Percentiles rank a stretch among this genome's conserved stretches.
Evolutionary conservation across 352 stramenopile species (phyloP).

Genomic region (Phytophthora constricta): DNA sequence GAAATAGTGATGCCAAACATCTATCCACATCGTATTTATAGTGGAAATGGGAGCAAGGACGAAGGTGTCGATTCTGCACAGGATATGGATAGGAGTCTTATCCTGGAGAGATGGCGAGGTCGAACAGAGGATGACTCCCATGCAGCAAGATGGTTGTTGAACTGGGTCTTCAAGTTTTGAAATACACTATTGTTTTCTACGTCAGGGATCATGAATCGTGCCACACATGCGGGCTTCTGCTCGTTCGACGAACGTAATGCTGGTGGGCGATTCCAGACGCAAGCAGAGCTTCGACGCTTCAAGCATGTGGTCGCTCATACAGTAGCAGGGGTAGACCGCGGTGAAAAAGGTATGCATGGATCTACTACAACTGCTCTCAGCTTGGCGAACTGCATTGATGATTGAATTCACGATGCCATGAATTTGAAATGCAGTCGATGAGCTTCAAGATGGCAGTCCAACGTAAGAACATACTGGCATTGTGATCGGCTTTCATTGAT

Average conservation of each 20-base stretch:
- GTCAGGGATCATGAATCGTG: slow-evolving; percentile 52
- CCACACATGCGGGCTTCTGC: slow-evolving; percentile 72
- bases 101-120: slow-evolving; percentile 1
- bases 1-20: background rate
- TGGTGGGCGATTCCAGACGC: slow-evolving; percentile 74
- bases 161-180: background rate
- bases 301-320: slow-evolving; percentile 72
- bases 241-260: slow-evolving; percentile 82
- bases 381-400: background rate
- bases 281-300: slow-evolving; percentile 79
- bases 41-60: slow-evolving; percentile 19
- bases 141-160: too few relatives aligned
- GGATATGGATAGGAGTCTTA: slow-evolving; percentile 21
- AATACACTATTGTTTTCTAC: slow-evolving; percentile 9
- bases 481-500: too few relatives aligned
- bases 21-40: slow-evolving; percentile 29
- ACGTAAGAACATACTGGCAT: slow-evolving; percentile 56
- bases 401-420: background rate
- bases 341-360: slow-evolving; percentile 50
- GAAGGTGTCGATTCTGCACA: slow-evolving; percentile 22
- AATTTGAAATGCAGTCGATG: slow-evolving; percentile 33
- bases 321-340: slow-evolving; percentile 52
- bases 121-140: background rate
- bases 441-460: slow-evolving; percentile 48
- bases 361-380: background rate